Base-by-base conservation (phyloP, 2,329 filamentous ascomycete species). In the Alternaria viburni region DNA sequence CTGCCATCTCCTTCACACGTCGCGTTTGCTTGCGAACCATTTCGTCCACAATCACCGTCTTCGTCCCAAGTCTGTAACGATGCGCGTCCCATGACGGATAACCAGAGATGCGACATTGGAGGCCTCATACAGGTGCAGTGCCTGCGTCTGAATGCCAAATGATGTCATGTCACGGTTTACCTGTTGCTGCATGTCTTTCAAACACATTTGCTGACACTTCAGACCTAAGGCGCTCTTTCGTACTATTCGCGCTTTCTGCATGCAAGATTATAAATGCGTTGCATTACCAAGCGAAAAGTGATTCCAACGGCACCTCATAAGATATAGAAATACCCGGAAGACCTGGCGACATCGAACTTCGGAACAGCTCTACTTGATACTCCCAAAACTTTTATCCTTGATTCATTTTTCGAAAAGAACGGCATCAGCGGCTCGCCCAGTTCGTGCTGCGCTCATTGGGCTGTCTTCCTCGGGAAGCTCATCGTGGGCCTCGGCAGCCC, bases 401-500 rank as follows among this genome's bases (percentile, higher is more conserved):
- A 6, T 21, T 32, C 9, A 2, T 21, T 13, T 8, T 6, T 13
- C 10, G 6, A 50, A 7, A 11, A 50, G 23, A 43, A 64, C 62
- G 58, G 1, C 51, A 26, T 21, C 28, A 47, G 55, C 46, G 3
- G 4, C 11, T 5, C 69, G 64, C 15, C 85, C 83, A 9, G 86
- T 88, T 64, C 84, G 86, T 57, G 76, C 86, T 13, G 88, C 83
- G 25, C 81, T 90, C 25, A 82, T 89, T 61, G 88, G 87, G 46
- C 86, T 89, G 58, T 88, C 86, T 2, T 79, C 83, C 57, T 80
- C 81, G 1, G 83, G 85, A 51, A 80, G 80, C 19, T 83, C 82
- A 6, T 83, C 84, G 0, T 90, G 88, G 88, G 87, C 86, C 4
- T 80, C 79, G 17, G 67, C 71, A 23, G 86, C 85, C 4, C 88